phyloP scores from a whole-genome alignment of 805 yeast genomes.

The Vanderwaltozyma tropicalis region DNA sequence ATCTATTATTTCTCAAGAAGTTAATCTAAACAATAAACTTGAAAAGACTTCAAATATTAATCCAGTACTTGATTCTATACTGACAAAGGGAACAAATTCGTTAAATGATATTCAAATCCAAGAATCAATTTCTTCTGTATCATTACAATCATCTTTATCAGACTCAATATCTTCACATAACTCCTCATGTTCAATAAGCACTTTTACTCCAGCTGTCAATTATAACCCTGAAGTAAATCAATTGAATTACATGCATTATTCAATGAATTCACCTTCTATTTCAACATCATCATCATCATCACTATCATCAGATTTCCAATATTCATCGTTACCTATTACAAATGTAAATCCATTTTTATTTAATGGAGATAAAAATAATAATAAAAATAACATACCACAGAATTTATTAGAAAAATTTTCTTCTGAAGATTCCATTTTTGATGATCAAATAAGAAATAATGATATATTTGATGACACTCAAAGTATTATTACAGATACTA shows the following conservation, averaged over 20 bases:
- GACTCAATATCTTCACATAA: constrained; percentile 1
- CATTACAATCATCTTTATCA: constrained; percentile 1
- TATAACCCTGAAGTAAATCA: not conserved
- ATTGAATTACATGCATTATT: not conserved
- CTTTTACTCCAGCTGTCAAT: too few relatives aligned
- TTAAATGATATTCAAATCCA: not conserved
- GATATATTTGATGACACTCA: not conserved
- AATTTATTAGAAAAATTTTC: not conserved
- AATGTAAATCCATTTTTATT: not conserved
- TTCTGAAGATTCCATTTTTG: not conserved
- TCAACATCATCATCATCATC: not conserved
- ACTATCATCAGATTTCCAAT: not conserved
- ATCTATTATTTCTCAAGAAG: too few relatives aligned
- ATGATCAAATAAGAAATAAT: not conserved
- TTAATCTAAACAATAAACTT: too few relatives aligned
- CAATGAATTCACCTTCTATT: not conserved
- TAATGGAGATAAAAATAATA: not conserved
- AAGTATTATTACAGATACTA: not conserved
- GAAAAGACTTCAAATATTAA: not conserved
- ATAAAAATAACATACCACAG: not conserved
- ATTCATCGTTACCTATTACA: not conserved
- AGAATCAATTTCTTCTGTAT: constrained; percentile 2
- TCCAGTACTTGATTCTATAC: not conserved
- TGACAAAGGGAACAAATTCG: not conserved
- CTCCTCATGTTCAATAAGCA: constrained; percentile 2